phyloP scores from a whole-genome alignment of 2,329 filamentous ascomycete genomes.

The Arthrinium puccinioides region DNA sequence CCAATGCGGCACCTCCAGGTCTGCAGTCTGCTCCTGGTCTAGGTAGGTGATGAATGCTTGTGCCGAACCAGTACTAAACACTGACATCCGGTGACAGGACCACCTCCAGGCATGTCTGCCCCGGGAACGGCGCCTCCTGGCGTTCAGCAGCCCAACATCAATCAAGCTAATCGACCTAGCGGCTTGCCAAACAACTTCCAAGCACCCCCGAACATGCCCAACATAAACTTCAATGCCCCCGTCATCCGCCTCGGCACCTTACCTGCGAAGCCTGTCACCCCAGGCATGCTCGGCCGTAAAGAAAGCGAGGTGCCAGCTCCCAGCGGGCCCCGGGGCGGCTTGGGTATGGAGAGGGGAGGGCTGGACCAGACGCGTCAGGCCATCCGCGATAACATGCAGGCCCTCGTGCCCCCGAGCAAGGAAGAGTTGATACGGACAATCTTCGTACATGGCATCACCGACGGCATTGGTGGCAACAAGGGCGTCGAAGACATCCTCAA shows the following conservation, averaged over 20 bases:
- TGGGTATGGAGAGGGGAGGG: slow-evolving; percentile 53
- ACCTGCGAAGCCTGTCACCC: slow-evolving; percentile 50
- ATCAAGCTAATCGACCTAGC: slow-evolving; percentile 73
- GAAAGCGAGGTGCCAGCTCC: slow-evolving; percentile 35
- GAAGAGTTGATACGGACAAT: slow-evolving; percentile 91
- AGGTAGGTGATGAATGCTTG: slow-evolving; percentile 51
- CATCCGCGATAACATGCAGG: slow-evolving; percentile 61
- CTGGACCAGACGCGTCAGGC: slow-evolving; percentile 61
- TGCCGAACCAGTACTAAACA: background rate
- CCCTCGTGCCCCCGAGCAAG: slow-evolving; percentile 71
- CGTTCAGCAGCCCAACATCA: slow-evolving; percentile 65
- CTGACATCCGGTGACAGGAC: too few relatives aligned
- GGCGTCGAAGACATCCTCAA: slow-evolving; percentile 71
- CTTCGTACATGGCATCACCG: slow-evolving; percentile 80
- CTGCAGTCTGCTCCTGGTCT: slow-evolving; percentile 76
- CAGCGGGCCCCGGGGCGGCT: slow-evolving; percentile 35
- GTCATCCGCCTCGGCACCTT: slow-evolving; percentile 88
- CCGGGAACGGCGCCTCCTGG: slow-evolving; percentile 76
- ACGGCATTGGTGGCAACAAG: slow-evolving; percentile 68
- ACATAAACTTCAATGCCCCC: slow-evolving; percentile 96
- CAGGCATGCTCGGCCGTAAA: slow-evolving; percentile 32
- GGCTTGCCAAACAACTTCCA: slow-evolving; percentile 79
- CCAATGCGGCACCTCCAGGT: slow-evolving; percentile 48
- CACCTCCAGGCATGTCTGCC: slow-evolving; percentile 74
- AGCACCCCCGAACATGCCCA: slow-evolving; percentile 83